These are phyloP conservation scores for Rhynchosporium graminicola DNA, from an alignment of 2,329 filamentous ascomycete species.

Conservation along the genomic window DNA sequence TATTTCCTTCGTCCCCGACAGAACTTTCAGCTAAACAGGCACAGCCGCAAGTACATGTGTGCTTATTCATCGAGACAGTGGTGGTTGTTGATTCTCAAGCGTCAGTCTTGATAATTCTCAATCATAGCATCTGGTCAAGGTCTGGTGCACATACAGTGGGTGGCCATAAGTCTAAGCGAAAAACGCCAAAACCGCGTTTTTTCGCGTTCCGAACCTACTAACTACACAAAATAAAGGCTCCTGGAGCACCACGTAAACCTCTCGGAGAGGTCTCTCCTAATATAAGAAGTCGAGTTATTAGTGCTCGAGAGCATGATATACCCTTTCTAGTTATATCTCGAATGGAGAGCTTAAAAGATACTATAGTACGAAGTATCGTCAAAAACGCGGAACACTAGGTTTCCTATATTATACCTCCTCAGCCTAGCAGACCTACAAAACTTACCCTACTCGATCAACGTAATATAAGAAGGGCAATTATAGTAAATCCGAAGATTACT, in stretches of 20 bases:
- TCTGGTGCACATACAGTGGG: neutral
- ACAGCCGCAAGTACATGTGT: no score
- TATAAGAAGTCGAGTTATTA: neutral
- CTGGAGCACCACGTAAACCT: neutral
- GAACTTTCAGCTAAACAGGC: no score
- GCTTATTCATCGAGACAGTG: no score
- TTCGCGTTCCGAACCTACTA: neutral
- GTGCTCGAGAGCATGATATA: neutral
- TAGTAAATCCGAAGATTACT: neutral
- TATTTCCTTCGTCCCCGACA: no score
- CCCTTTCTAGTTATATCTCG: neutral
- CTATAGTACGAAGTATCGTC: neutral
- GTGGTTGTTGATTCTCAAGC: no score
- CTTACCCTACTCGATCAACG: neutral
- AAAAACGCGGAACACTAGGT: neutral
- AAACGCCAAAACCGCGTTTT: neutral
- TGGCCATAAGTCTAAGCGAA: neutral
- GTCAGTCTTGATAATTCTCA: no score
- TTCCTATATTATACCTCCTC: neutral
- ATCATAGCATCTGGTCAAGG: no score
- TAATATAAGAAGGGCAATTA: neutral
- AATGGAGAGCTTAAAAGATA: neutral
- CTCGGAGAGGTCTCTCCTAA: neutral
- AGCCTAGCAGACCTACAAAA: neutral
- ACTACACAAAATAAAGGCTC: neutral